Evolutionary conservation across 2,329 filamentous ascomycete species (phyloP), one percentile per base, ranked within the genome.

Genomic region (Colletotrichum cuscutae): DNA sequence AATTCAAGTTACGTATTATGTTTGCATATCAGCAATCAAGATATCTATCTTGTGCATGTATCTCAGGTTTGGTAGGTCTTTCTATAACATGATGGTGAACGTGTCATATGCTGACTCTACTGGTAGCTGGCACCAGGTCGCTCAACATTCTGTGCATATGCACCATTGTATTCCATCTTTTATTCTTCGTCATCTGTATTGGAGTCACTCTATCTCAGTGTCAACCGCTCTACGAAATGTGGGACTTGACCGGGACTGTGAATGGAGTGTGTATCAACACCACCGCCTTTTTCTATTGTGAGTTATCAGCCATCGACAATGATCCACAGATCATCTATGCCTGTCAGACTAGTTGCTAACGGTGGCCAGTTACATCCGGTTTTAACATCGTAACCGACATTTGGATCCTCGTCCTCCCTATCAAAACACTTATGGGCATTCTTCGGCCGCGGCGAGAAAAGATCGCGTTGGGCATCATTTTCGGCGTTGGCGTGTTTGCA

Each of bases 381-480:
- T 81, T 84, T 75, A 87, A 87, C 75, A 87, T 88, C 49, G 8
- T 86, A 6, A 83, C 86, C 4, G 86, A 88, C 68, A 71, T 85
- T 42, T 84, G 83, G 76, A 84, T 88, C 52, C 79, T 88, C 7
- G 63, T 79, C 0, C 79, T 88, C 1, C 86, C 86, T 1, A 78
- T 88, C 46, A 80, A 79, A 1, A 83, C 86, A 1, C 79, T 88
- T 0, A 78, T 83, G 0, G 81, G 81, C 2, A 81, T 89, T 3
- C 81, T 86, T 68, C 86, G 89, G 7, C 85, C 87, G 0, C 78
- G 77, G 4, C 81, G 81, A 3, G 86, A 89, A 68, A 88, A 89
- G 66, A 77, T 87, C 15, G 88, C 87, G 0, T 82, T 92, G 49
- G 80, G 82, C 52, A 65, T 81, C 22, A 79, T 87, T 53, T 87